A percentile compares a stretch with the other conserved stretches of the same genome.
Evolutionary conservation across 148 eudicot genomes (phyloP).

Genomic region (Arbutus unedo): DNA sequence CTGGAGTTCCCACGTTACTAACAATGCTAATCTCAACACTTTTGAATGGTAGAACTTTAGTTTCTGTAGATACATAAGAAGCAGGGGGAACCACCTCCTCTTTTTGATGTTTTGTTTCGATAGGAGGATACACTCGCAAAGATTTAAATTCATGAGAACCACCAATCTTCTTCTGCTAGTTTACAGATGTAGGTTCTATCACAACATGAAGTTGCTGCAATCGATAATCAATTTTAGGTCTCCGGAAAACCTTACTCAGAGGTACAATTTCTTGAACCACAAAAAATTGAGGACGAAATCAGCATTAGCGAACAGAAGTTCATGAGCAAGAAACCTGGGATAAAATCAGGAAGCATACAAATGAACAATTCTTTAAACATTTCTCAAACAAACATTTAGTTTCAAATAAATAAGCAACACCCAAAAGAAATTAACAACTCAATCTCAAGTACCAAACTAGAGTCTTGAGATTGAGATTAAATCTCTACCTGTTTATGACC

Average conservation of each 20-base stretch:
- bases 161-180: conserved; percentile 33
- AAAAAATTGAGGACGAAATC: conserved; percentile 1
- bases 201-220: conserved; percentile 65
- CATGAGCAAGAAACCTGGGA: too few relatives aligned
- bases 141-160: conserved; percentile 29
- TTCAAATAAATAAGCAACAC: too few relatives aligned
- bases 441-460: too few relatives aligned
- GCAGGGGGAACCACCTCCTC: conserved; percentile 16
- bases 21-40: neutral
- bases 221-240: conserved; percentile 89
- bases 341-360: too few relatives aligned
- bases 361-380: too few relatives aligned
- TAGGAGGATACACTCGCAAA: conserved; percentile 29
- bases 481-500: too few relatives aligned
- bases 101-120: conserved; percentile 23
- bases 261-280: conserved; percentile 73
- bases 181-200: conserved; percentile 35
- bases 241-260: conserved; percentile 71
- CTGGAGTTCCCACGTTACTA: neutral
- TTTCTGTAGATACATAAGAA: neutral
- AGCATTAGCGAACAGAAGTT: neutral
- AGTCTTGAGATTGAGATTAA: too few relatives aligned
- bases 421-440: too few relatives aligned
- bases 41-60: conserved; percentile 10
- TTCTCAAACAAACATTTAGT: too few relatives aligned